Base-by-base conservation (phyloP, 2,329 filamentous ascomycete species). In the Pestalotiopsis sp. region DNA sequence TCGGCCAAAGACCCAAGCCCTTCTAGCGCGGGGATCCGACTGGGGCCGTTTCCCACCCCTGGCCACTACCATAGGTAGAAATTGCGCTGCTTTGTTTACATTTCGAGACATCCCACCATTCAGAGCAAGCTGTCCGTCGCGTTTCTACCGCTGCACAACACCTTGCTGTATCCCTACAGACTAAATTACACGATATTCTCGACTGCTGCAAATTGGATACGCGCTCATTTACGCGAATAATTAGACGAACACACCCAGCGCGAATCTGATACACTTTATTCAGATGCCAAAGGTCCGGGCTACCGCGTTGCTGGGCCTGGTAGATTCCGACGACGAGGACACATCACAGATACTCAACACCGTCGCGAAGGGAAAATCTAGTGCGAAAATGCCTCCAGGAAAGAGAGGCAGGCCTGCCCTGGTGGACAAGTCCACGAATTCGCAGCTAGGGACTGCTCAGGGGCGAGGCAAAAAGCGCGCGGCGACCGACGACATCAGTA, bases 401-500 rank as follows among this genome's bases (percentile, higher is more conserved):
- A 89, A 86, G 71, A 88, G 86, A 67, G 83, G 82, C 59, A 79
- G 82, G 58, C 80, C 82, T 17, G 78, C 79, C 1, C 75, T 83
- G n/a, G 75, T 74, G 68, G 83, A 86, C 52, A 84, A 84, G 69
- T 73, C 77, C 12, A 81, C 81, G 66, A 81, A 83, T 41, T 76
- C 79, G n/a, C 74, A 81, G 68, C 72, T 73, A 69, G 78, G 67
- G 72, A 72, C 68, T 72, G 77, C 66, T 69, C 67, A 69, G 23
- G 73, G 71, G 36, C 75, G 71, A 64, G 78, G 80, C 14, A 76
- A 71, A 49, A 82, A 80, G 69, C 73, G 75, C 41, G 71, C 74
- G 2, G 77, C 77, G 7, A 70, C 75, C 3, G 81, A 83, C 61
- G 80, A 82, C 41, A 74, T 79, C 2, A 77, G 78, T 0, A 36